Evolutionary conservation across 2,329 filamentous ascomycete genomes (phyloP).

Genomic region (Paramyrothecium roridum): DNA sequence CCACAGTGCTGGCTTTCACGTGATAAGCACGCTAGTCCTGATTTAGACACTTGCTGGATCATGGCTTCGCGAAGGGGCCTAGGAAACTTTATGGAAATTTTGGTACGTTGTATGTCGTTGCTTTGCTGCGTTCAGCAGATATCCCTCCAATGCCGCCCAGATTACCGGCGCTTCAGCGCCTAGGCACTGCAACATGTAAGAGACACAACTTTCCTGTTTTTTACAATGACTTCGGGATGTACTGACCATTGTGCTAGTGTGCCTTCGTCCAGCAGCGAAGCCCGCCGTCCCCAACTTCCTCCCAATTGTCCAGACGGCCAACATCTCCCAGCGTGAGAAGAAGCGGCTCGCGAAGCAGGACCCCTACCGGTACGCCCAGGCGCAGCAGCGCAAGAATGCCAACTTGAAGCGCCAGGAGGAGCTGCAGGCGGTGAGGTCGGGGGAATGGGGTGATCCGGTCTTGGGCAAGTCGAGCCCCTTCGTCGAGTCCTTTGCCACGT

Average conservation of each 20-base stretch:
- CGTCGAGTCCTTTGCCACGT: conserved; percentile 74
- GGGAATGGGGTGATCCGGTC: conserved; percentile 72
- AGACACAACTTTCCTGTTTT: not conserved
- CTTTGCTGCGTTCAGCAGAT: conserved; percentile 15
- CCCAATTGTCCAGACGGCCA: conserved; percentile 62
- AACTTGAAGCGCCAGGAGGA: conserved; percentile 74
- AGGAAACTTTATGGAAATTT: conserved; percentile 26
- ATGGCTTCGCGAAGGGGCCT: not conserved
- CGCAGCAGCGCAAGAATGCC: conserved; percentile 77
- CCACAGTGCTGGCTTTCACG: conserved; percentile 19
- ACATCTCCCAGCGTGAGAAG: conserved; percentile 59
- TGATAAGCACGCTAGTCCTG: conserved; percentile 20
- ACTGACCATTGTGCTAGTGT: conserved; percentile 44
- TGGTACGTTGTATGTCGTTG: conserved; percentile 19
- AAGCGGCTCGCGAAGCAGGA: conserved; percentile 69
- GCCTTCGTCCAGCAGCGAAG: conserved; percentile 52
- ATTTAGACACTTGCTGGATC: conserved; percentile 2
- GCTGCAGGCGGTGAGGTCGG: conserved; percentile 62
- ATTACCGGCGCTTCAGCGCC: conserved; percentile 57
- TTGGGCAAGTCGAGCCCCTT: conserved; percentile 79
- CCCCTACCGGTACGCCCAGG: conserved; percentile 78
- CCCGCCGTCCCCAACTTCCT: conserved; percentile 47
- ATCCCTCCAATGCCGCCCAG: conserved; percentile 61
- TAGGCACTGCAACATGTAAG: conserved; percentile 60
- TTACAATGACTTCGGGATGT: conserved; percentile 2